Evolutionary conservation across 805 yeast genomes (phyloP).

Genomic region (Sporopachydermia lactativora): DNA sequence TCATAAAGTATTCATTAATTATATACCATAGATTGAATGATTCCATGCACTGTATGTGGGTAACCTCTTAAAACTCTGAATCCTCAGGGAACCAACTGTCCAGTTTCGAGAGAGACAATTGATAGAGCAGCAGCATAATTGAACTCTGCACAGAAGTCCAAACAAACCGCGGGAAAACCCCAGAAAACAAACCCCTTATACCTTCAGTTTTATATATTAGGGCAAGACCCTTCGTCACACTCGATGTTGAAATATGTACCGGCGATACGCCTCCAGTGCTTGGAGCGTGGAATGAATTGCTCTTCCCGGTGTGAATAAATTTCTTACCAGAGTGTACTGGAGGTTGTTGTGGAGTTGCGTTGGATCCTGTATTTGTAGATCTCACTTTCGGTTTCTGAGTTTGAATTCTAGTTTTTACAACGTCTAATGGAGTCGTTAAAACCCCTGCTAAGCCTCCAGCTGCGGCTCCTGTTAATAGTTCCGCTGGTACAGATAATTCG

Average conservation of each 20-base stretch:
- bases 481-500: conserved; percentile 41
- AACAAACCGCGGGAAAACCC: conserved; percentile 91
- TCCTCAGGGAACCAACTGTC: conserved; percentile 14
- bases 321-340: conserved; percentile 10
- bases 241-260: conserved; percentile 19
- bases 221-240: conserved; percentile 36
- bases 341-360: conserved; percentile 15
- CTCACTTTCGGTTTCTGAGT: conserved; percentile 40
- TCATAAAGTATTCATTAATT: no score
- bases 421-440: conserved; percentile 84
- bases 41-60: no score
- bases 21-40: no score
- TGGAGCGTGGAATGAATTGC: conserved; percentile 10
- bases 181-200: conserved; percentile 65
- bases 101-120: conserved; percentile 48
- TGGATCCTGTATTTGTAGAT: conserved; percentile 8
- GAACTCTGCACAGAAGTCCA: conserved; percentile 97
- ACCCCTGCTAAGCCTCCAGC: conserved; percentile 93
- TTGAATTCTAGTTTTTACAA: conserved; percentile 83
- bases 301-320: not conserved
- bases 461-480: conserved; percentile 79
- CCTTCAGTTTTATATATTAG: conserved; percentile 66
- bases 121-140: conserved; percentile 83
- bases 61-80: not conserved
- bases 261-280: conserved; percentile 3